A percentile compares a stretch with the other conserved stretches of the same genome.
Evolutionary conservation across 1,284 basidiomycete genomes (phyloP).

Genomic region (Trametes polyzona): DNA sequence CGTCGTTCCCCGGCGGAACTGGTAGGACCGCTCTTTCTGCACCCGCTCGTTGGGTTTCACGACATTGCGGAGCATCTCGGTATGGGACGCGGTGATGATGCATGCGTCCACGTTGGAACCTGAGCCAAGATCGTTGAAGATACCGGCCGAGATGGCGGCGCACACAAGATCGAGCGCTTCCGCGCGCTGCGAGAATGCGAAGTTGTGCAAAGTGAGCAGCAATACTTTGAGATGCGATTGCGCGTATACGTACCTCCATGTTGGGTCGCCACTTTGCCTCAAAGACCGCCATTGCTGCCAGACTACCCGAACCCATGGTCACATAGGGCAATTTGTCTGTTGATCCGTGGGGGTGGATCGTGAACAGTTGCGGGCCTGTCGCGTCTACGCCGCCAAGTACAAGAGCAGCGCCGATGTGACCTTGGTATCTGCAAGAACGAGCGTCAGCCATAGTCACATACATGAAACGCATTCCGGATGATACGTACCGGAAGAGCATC

Average conservation of each 20-base stretch:
- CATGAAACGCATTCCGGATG: constrained; percentile 16
- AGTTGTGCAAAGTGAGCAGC: constrained; percentile 7
- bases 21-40: constrained; percentile 84
- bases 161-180: constrained; percentile 88
- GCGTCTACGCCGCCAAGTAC: constrained; percentile 97
- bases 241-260: constrained; percentile 64
- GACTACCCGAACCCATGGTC: constrained; percentile 96
- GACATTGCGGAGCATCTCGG: constrained; percentile 90
- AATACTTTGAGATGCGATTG: neutral
- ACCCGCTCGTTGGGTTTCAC: constrained; percentile 90
- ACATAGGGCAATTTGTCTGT: constrained; percentile 99
- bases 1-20: constrained; percentile 86
- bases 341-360: constrained; percentile 95
- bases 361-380: constrained; percentile 95
- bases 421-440: constrained; percentile 79
- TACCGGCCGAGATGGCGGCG: constrained; percentile 91
- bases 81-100: constrained; percentile 84
- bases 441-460: neutral
- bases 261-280: constrained; percentile 86
- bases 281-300: constrained; percentile 99
- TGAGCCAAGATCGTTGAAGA: constrained; percentile 99
- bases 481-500: constrained; percentile 73
- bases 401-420: constrained; percentile 93
- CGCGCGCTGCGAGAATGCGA: constrained; percentile 61
- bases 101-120: constrained; percentile 98